Conservation (phyloP, 108 stramenopile species). For the Aurantiochytrium sp. region DNA sequence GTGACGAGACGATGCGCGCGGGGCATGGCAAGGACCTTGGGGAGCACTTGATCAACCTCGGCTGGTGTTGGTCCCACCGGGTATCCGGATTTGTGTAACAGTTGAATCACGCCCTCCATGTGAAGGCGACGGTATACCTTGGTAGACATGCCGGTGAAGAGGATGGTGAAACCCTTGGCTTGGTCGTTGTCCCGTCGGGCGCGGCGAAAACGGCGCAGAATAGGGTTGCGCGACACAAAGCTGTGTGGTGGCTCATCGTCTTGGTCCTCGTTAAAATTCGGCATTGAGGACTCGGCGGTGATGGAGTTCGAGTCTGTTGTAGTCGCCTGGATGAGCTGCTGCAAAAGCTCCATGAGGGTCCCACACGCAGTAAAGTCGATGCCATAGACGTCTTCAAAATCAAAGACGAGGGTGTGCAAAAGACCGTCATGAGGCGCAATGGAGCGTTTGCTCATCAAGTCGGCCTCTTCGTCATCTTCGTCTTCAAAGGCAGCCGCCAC, state of each 20-base stretch:
- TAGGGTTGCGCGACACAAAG: neutral
- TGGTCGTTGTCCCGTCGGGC: neutral
- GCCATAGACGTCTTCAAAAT: conserved; percentile 11
- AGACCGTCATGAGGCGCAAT: neutral
- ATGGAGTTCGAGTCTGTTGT: too few species aligned
- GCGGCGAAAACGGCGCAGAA: neutral
- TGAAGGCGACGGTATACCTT: neutral
- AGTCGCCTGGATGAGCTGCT: neutral
- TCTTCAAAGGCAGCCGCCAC: neutral
- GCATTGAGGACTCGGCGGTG: neutral
- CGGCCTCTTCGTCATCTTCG: neutral
- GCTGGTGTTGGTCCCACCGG: neutral
- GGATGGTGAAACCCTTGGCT: neutral
- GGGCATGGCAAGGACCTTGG: neutral
- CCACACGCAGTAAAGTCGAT: conserved; percentile 3
- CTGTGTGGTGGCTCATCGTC: neutral
- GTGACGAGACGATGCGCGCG: neutral
- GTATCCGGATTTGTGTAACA: neutral
- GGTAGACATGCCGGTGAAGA: neutral
- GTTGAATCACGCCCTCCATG: neutral
- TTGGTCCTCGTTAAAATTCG: neutral
- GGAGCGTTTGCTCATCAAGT: neutral
- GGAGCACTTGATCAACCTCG: neutral
- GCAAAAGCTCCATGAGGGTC: neutral
- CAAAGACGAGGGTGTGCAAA: neutral